A percentile compares a stretch with the other conserved stretches of the same genome.
Conservation (phyloP, 441 rosid genomes). For the Euphorbia celastroides region DNA sequence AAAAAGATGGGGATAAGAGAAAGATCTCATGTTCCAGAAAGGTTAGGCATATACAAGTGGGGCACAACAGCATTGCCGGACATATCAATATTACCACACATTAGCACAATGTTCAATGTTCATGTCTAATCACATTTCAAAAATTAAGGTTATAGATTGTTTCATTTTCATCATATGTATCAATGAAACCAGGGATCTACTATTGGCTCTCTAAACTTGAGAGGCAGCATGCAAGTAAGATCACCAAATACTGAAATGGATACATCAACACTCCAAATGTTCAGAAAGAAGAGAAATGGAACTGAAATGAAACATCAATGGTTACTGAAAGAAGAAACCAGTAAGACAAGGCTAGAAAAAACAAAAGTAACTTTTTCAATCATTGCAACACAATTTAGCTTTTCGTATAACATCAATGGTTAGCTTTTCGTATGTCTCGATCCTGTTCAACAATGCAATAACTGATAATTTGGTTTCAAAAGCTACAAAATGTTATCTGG, state of each 20-base stretch:
- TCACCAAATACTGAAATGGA: not conserved
- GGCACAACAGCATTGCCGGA: not conserved
- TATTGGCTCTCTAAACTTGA: not conserved
- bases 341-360: not conserved
- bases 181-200: not conserved
- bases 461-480: not conserved
- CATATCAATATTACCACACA: not conserved
- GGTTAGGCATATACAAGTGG: not conserved
- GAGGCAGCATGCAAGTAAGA: not conserved
- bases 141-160: not conserved
- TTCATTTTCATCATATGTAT: not conserved
- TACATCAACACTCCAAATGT: not conserved
- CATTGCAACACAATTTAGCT: not conserved
- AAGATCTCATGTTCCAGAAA: not conserved
- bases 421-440: not conserved
- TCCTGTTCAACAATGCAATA: slow-evolving; percentile 1
- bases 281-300: not conserved
- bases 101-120: not conserved
- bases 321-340: not conserved
- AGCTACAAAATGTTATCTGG: not conserved
- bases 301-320: not conserved
- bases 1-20: not conserved
- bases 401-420: not conserved
- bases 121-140: not conserved
- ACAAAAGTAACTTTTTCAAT: no score